Evolutionary conservation across 1,139 yeast genomes (phyloP).

Genomic region (Kodamaea fungicola): DNA sequence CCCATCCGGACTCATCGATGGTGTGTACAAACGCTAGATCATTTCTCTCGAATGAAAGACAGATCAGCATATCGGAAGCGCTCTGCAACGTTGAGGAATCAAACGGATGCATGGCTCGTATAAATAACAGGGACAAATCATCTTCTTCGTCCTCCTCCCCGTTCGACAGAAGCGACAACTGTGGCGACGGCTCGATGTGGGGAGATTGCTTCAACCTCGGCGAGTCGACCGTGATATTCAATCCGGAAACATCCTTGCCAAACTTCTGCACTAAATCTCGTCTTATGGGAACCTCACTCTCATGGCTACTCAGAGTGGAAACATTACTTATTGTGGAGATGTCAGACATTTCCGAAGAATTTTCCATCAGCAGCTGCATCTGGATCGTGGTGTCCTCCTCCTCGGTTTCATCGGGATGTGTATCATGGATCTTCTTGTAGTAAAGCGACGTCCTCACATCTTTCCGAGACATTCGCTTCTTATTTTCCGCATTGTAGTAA

Average conservation of each 20-base stretch:
- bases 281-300: constrained; percentile 30
- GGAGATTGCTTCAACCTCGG: constrained; percentile 18
- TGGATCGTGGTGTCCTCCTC: constrained; percentile 4
- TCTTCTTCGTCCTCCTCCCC: constrained; percentile 23
- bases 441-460: constrained; percentile 28
- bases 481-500: constrained; percentile 6
- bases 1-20: constrained; percentile 95
- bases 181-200: constrained; percentile 12
- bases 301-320: constrained; percentile 16
- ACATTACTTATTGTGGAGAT: constrained; percentile 26
- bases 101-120: constrained; percentile 74
- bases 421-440: constrained; percentile 29
- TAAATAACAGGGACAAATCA: constrained; percentile 45
- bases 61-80: constrained; percentile 68
- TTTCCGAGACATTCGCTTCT: constrained; percentile 9
- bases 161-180: constrained; percentile 3
- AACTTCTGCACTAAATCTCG: constrained; percentile 24
- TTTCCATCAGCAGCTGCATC: constrained; percentile 1
- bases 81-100: constrained; percentile 66
- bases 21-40: constrained; percentile 87
- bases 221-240: constrained; percentile 1
- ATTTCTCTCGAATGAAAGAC: constrained; percentile 75
- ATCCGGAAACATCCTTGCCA: not conserved
- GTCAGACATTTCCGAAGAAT: constrained; percentile 15
- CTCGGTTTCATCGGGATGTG: constrained; percentile 7